phyloP scores from a whole-genome alignment of 2,329 filamentous ascomycete genomes.

The Colletotrichum tanaceti region DNA sequence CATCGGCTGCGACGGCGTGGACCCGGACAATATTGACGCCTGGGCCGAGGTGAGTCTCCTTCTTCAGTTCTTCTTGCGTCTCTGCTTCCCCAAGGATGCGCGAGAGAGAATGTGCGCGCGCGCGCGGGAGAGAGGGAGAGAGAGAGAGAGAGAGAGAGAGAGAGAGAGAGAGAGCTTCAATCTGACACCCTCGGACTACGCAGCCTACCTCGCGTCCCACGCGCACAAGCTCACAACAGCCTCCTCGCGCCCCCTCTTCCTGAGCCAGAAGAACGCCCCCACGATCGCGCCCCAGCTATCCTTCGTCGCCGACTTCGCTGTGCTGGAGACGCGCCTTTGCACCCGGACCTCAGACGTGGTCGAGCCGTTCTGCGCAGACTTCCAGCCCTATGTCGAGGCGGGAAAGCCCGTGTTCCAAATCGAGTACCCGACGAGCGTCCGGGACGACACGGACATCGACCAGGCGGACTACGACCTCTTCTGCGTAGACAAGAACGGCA shows the following conservation, averaged over 20 bases:
- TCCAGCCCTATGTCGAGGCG: constrained; percentile 46
- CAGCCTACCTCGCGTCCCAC: constrained; percentile 47
- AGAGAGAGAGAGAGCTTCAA: constrained; percentile 39
- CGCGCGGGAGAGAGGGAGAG: too few relatives aligned
- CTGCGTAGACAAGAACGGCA: constrained; percentile 44
- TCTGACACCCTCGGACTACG: constrained; percentile 47
- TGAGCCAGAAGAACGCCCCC: constrained; percentile 51
- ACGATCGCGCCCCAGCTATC: constrained; percentile 45
- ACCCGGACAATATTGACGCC: constrained; percentile 51
- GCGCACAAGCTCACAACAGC: constrained; percentile 47
- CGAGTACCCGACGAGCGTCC: constrained; percentile 49
- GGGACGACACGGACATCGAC: constrained; percentile 44
- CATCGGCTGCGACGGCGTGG: constrained; percentile 50
- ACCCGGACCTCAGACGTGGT: constrained; percentile 42
- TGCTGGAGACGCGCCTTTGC: constrained; percentile 51
- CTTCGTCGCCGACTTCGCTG: constrained; percentile 48
- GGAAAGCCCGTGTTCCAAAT: constrained; percentile 51
- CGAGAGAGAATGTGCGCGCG: too few relatives aligned
- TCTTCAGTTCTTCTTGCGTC: not conserved
- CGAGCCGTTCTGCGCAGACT: constrained; percentile 47
- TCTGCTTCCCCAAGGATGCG: too few relatives aligned
- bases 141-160: too few relatives aligned
- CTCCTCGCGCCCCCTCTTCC: constrained; percentile 44
- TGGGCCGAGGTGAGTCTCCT: constrained; percentile 42
- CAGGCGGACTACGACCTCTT: constrained; percentile 45